A percentile compares a stretch with the other conserved stretches of the same genome.
These are phyloP conservation scores for Nymphaea colorata DNA, from an alignment of 164 flowering plant species.

Conservation along the genomic window DNA sequence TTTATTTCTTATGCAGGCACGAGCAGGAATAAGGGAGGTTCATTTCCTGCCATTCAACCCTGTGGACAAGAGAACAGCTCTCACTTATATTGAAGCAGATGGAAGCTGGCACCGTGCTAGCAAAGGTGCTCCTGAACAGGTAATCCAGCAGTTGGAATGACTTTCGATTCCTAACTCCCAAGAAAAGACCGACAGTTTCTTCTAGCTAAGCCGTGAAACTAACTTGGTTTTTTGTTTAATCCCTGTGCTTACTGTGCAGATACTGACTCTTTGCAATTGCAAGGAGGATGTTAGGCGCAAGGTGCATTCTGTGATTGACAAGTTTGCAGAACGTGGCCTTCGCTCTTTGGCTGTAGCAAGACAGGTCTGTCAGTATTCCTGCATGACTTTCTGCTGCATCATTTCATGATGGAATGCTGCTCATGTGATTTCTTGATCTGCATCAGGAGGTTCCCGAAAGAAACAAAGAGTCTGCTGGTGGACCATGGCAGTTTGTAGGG, in stretches of 20 bases:
- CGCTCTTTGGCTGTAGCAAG: slow-evolving; percentile 72
- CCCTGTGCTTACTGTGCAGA: slow-evolving; percentile 11
- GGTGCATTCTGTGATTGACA: slow-evolving; percentile 73
- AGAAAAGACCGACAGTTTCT: too few species aligned
- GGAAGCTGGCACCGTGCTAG: slow-evolving; percentile 35
- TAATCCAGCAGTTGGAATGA: neutral
- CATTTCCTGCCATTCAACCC: slow-evolving; percentile 37
- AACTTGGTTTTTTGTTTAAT: neutral
- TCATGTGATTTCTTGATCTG: neutral
- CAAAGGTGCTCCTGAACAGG: slow-evolving; percentile 40
- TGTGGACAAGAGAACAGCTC: slow-evolving; percentile 35
- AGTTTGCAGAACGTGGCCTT: slow-evolving; percentile 82
- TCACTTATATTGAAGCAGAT: slow-evolving; percentile 25
- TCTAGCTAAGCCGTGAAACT: neutral
- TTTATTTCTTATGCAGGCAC: too few species aligned
- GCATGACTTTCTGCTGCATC: too few species aligned
- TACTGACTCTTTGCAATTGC: slow-evolving; percentile 38
- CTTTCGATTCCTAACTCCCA: too few species aligned
- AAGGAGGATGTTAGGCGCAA: slow-evolving; percentile 55
- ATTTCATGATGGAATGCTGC: neutral
- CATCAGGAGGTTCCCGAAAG: slow-evolving; percentile 78
- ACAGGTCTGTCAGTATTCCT: neutral
- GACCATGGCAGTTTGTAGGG: slow-evolving; percentile 77
- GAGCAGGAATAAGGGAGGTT: slow-evolving; percentile 13
- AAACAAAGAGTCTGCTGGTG: slow-evolving; percentile 54